Evolutionary conservation across 2,329 filamentous ascomycete species (phyloP).

Genomic region (Monilinia vaccinii-corymbosi): DNA sequence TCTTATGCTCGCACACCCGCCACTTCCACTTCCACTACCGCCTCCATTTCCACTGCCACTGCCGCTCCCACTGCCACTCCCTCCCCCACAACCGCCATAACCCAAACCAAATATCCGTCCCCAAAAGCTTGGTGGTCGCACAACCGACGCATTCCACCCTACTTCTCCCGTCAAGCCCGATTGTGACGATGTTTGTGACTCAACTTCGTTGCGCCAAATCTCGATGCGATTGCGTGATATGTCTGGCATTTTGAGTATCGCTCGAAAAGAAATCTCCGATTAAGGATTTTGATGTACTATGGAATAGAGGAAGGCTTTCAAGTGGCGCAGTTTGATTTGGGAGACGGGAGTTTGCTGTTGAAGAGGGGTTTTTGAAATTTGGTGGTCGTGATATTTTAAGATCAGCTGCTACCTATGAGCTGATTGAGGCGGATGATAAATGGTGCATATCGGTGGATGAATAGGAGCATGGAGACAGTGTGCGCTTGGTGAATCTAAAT

Average conservation of each 20-base stretch:
- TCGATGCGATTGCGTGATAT: slow-evolving; percentile 1
- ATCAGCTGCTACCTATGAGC: slow-evolving; percentile 2
- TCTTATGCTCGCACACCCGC: neutral
- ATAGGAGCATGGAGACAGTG: neutral
- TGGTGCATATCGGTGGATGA: neutral
- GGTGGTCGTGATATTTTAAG: neutral
- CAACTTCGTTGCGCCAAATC: slow-evolving; percentile 5
- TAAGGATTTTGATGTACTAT: neutral
- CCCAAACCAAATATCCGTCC: neutral
- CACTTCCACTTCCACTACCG: neutral
- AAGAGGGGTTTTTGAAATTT: neutral
- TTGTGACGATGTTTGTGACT: slow-evolving; percentile 5
- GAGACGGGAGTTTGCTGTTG: neutral
- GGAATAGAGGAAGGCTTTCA: neutral
- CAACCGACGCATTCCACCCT: neutral
- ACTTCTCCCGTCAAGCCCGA: neutral
- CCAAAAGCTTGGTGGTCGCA: neutral
- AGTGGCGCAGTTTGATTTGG: neutral
- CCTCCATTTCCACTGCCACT: neutral
- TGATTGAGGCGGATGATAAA: slow-evolving; percentile 6
- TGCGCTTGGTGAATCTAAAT: neutral
- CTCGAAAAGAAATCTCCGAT: neutral
- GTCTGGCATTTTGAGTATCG: slow-evolving; percentile 4
- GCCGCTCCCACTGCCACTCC: neutral
- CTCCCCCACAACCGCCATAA: neutral